A percentile compares a stretch with the other conserved stretches of the same genome.
Evolutionary conservation across 2,329 filamentous ascomycete genomes (phyloP).

Genomic region (Boeremia exigua): DNA sequence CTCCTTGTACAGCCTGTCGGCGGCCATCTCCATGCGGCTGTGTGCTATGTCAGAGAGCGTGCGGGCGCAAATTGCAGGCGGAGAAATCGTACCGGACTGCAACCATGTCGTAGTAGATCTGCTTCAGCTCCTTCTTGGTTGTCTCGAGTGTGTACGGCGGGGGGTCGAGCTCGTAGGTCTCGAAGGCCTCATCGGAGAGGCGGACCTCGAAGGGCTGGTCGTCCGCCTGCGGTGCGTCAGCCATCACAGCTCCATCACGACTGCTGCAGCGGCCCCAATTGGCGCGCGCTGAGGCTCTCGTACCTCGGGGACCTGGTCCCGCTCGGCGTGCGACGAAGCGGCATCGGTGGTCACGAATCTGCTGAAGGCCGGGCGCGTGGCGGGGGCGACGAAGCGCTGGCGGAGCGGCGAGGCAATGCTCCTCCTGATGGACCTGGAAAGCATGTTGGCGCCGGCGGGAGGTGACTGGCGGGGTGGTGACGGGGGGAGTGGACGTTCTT

Average conservation of each 20-base stretch:
- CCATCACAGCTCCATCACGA: constrained; percentile 7
- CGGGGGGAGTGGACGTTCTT: constrained; percentile 14
- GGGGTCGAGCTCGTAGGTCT: constrained; percentile 98
- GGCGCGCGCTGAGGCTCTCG: constrained; percentile 32
- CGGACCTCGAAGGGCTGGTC: constrained; percentile 91
- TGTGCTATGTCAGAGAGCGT: constrained; percentile 22
- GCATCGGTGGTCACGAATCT: constrained; percentile 94
- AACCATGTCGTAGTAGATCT: constrained; percentile 99
- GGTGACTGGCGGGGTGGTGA: constrained; percentile 27
- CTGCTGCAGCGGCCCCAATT: constrained; percentile 1
- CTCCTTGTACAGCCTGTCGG: constrained; percentile 99
- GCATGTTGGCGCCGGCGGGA: constrained; percentile 40
- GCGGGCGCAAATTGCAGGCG: not conserved
- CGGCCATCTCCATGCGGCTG: constrained; percentile 99
- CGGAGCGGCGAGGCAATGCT: constrained; percentile 49
- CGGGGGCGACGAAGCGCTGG: constrained; percentile 46
- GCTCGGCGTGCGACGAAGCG: constrained; percentile 87
- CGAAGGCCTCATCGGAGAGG: constrained; percentile 98
- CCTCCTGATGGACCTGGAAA: constrained; percentile 50
- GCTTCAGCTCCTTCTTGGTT: constrained; percentile 97
- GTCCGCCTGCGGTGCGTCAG: constrained; percentile 70
- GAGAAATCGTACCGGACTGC: constrained; percentile 74
- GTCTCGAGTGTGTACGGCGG: constrained; percentile 90
- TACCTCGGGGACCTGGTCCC: constrained; percentile 72
- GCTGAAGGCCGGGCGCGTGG: constrained; percentile 43